Evolutionary conservation across 2,329 filamentous ascomycete genomes (phyloP), one percentile per base, ranked within the genome.

Genomic region (Sclerotinia nivalis): DNA sequence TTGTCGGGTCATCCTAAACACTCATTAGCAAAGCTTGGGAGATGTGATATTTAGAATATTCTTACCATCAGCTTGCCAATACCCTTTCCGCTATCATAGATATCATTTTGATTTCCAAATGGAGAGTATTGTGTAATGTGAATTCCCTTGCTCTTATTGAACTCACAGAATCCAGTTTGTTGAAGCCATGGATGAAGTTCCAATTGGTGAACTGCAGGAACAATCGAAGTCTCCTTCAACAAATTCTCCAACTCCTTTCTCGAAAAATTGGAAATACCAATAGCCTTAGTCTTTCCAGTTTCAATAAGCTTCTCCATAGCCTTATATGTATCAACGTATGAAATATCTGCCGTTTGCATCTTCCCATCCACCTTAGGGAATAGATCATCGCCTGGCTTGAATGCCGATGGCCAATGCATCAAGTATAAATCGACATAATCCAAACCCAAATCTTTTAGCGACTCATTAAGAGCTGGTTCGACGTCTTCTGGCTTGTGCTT

Each of bases 371-470:
- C 72, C 66, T 76, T 77, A 34, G 75, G 75, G 58, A 77, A 72
- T 15, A 74, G 54, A 10, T 74, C 71, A 9, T 72, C 91, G 45
- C 91, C 86, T 9, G 91, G 90, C 81, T 94, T 95, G 87, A 94
- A 89, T 62, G 91, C 88, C 58, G 93, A 83, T 10, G 92, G 91
- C 92, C 92, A 96, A 82, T 97, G 93, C 83, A 96, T 87, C 49
- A 96, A 84, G 78, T 88, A 93, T 70, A 96, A 83, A 79, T 96
- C 93, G 7, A 96, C 86, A 79, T 96, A 95, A 74, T 93, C 90
- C 64, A 96, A 83, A 2, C 91, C 91, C 47, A 96, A 82, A 72
- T 86, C 85, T 81, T 89, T 87, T 78, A 96, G 83, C 75, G 89
- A 91, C 84, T 90, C 89, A 74, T 93, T 87, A 49, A 96, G 84